Conservation (phyloP, 495 filamentous ascomycete species). For the Aspergillus biplanus region DNA sequence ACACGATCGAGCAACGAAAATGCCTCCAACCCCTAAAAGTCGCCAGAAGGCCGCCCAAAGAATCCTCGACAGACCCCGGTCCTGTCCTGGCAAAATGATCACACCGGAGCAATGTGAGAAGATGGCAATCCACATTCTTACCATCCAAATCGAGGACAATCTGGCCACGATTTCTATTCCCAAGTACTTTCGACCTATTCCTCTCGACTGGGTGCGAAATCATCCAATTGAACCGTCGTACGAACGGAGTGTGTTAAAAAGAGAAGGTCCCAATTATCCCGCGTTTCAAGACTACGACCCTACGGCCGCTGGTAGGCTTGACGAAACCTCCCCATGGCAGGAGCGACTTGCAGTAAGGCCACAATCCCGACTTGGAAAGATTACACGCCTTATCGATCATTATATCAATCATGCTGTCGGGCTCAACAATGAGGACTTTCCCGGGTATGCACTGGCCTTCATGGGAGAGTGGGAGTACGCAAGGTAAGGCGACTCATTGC, state of each 20-base stretch:
- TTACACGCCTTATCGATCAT: not conserved
- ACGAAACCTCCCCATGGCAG: not conserved
- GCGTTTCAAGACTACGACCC: not conserved
- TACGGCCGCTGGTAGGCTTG: not conserved
- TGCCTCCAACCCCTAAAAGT: not conserved
- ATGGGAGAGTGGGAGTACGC: not conserved
- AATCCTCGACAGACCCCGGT: not conserved
- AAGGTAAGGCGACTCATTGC: not conserved
- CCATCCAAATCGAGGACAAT: not conserved
- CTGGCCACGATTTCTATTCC: not conserved
- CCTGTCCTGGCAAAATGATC: not conserved
- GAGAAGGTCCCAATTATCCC: not conserved
- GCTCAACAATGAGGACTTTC: not conserved
- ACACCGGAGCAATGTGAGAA: not conserved
- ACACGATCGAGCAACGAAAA: not conserved
- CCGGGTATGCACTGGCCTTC: not conserved
- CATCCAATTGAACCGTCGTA: not conserved
- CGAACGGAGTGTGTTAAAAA: not conserved
- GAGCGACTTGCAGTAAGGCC: not conserved
- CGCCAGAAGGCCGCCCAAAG: not conserved
- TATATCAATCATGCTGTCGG: not conserved
- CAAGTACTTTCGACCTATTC: not conserved
- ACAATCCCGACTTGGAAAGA: not conserved
- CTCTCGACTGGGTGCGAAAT: not conserved
- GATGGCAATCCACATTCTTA: not conserved